These are phyloP conservation scores for Trichothecium roseum DNA, from an alignment of 2,329 filamentous ascomycete genomes.

Conservation along the genomic window DNA sequence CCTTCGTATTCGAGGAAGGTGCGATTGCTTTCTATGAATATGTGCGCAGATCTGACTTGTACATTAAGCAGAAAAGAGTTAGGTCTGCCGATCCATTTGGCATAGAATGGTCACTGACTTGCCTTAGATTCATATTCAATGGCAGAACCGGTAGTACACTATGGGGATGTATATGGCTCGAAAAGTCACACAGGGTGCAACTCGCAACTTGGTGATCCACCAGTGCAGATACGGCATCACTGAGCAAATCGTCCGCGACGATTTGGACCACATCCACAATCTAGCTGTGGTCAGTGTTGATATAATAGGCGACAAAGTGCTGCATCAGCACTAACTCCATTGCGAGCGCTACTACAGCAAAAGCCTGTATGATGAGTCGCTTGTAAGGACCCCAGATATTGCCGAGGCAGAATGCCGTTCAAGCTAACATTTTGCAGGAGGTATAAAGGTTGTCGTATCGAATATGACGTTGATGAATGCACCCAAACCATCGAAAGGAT, in stretches of 20 bases:
- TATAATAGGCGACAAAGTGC: conserved; percentile 46
- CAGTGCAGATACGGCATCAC: conserved; percentile 48
- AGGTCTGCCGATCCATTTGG: conserved; percentile 13
- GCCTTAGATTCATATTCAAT: conserved; percentile 54
- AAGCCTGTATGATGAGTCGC: conserved; percentile 65
- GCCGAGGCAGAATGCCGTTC: conserved; percentile 5
- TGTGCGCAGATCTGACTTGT: conserved; percentile 54
- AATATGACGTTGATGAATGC: conserved; percentile 66
- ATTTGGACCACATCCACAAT: conserved; percentile 77
- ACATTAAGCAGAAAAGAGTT: conserved; percentile 59
- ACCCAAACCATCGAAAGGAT: conserved; percentile 38
- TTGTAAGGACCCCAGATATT: conserved; percentile 24
- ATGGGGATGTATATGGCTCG: conserved; percentile 51
- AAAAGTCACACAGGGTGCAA: conserved; percentile 56
- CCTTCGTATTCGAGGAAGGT: conserved; percentile 55
- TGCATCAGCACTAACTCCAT: conserved; percentile 70
- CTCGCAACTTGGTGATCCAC: conserved; percentile 63
- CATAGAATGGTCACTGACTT: neutral
- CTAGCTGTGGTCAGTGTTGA: conserved; percentile 57
- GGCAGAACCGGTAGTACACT: conserved; percentile 62
- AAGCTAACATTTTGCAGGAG: conserved; percentile 31
- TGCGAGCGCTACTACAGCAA: conserved; percentile 63
- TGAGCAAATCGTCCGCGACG: conserved; percentile 53
- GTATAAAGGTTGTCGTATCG: conserved; percentile 62
- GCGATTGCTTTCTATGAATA: conserved; percentile 57